Evolutionary conservation across 1,139 yeast species (phyloP).

Genomic region (Ogataea hybrid): DNA sequence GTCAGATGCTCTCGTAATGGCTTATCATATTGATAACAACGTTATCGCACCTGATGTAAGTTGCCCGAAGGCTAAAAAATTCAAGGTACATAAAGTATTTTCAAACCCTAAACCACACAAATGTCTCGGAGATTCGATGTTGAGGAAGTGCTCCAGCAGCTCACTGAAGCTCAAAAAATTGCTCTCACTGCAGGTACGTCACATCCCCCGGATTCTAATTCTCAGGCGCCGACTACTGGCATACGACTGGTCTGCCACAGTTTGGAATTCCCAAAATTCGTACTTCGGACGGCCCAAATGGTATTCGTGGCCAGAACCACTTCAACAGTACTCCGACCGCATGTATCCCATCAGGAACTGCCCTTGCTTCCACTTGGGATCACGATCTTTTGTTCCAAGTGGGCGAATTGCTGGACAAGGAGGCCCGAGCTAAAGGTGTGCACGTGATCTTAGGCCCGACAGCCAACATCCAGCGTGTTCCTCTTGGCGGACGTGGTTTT

Average conservation of each 20-base stretch:
- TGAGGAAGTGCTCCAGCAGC: slow-evolving; percentile 19
- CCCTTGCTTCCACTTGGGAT: slow-evolving; percentile 42
- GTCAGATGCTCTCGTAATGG: too few relatives aligned
- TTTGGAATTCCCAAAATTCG: slow-evolving; percentile 36
- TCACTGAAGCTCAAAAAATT: slow-evolving; percentile 3
- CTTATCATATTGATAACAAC: too few relatives aligned
- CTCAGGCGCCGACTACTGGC: slow-evolving; percentile 45
- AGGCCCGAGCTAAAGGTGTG: slow-evolving; percentile 47
- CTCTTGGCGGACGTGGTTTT: slow-evolving; percentile 61
- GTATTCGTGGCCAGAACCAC: slow-evolving; percentile 50
- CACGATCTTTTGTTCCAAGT: slow-evolving; percentile 39
- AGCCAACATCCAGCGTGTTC: slow-evolving; percentile 53
- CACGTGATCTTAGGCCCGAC: slow-evolving; percentile 54
- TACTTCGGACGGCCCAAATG: slow-evolving; percentile 51
- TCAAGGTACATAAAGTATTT: too few relatives aligned
- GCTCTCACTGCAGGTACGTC: slow-evolving; percentile 6
- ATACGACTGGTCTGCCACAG: slow-evolving; percentile 47
- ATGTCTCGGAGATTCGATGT: slow-evolving; percentile 31
- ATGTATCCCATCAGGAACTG: slow-evolving; percentile 53
- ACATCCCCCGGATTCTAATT: background rate
- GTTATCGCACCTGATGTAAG: too few relatives aligned
- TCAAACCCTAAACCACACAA: too few relatives aligned
- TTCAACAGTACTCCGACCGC: slow-evolving; percentile 48
- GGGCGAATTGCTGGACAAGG: slow-evolving; percentile 46
- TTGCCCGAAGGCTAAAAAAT: too few relatives aligned